Evolutionary conservation across 306 rosid species (phyloP).

Genomic region (Acmispon strigosus): DNA sequence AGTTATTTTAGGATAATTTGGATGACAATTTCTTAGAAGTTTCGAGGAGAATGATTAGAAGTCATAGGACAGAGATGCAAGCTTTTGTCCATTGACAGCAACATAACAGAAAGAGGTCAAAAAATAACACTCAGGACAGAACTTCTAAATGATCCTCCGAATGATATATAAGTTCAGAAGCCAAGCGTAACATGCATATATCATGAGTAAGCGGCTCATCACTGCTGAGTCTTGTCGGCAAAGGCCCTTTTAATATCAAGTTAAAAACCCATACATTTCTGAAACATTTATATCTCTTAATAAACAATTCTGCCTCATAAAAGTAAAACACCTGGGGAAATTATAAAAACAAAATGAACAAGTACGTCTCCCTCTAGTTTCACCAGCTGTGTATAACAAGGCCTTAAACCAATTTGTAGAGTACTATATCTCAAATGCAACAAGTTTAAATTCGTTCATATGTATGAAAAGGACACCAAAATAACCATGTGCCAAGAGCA

Average conservation of each 20-base stretch:
- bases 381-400: not conserved
- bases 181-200: slow-evolving; percentile 50
- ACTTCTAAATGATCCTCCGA: not conserved
- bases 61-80: not conserved
- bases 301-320: not conserved
- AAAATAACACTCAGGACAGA: not conserved
- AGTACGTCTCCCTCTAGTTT: not conserved
- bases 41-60: not conserved
- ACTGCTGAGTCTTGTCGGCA: not conserved
- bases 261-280: not conserved
- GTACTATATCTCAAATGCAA: too few relatives aligned
- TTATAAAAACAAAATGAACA: not conserved
- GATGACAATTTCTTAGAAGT: too few relatives aligned
- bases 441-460: too few relatives aligned
- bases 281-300: not conserved
- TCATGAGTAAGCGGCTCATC: slow-evolving; percentile 55
- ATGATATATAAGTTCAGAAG: slow-evolving; percentile 44
- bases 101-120: not conserved
- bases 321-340: not conserved
- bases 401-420: not conserved
- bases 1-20: not conserved
- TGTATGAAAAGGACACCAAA: too few relatives aligned
- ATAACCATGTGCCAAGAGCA: not conserved
- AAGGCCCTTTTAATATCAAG: not conserved
- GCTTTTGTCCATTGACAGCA: not conserved